Base-by-base conservation (phyloP, 169 alveolate genomes). In the Plasmodium gonderi region DNA sequence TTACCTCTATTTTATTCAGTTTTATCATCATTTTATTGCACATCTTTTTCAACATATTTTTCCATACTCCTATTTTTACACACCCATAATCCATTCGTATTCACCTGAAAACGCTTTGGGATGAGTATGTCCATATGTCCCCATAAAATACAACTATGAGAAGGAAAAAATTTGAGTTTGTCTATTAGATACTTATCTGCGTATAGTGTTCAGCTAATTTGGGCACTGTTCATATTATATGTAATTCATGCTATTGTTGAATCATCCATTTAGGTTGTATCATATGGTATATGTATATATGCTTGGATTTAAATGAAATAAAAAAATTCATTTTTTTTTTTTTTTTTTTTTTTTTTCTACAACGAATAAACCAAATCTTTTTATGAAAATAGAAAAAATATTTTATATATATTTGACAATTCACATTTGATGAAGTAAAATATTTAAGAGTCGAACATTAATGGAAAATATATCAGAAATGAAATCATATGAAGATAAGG, bases 401-500 rank as follows among this genome's bases (percentile, higher is more conserved):
- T 44, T n/a, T 44, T 8, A 42, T 23, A 29, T 44, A 40, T n/a
- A 40, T 29, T n/a, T 1, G 76, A 51, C 60, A 47, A 78, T 0
- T 23, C 31, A 11, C 26, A 29, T 23, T 7, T n/a, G 51, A 29
- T 26, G 47, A 51, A 51, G 2, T 9, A 9, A 8, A 78, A 20
- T 23, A 67, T 14, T 17, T 64, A n/a, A 51, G 17, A 78, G 49
- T 51, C n/a, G 26, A 9, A 45, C 40, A 20, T 29, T 40, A 9
- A 45, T 11, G 31, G 75, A 51, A 78, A 47, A 49, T 17, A 78
- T 20, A 3, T 23, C 87, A 40, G 87, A 40, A 75, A 75, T 33
- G 20, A 42, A 38, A 9, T 36, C 26, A 11, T 26, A 78, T 51
- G 31, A 12, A 23, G 33, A 49, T 7, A 29, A 64, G 11, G 26